Evolutionary conservation across 768 basidiomycete genomes (phyloP), one percentile per base, ranked within the genome.

Genomic region (Phylloporus sp.): DNA sequence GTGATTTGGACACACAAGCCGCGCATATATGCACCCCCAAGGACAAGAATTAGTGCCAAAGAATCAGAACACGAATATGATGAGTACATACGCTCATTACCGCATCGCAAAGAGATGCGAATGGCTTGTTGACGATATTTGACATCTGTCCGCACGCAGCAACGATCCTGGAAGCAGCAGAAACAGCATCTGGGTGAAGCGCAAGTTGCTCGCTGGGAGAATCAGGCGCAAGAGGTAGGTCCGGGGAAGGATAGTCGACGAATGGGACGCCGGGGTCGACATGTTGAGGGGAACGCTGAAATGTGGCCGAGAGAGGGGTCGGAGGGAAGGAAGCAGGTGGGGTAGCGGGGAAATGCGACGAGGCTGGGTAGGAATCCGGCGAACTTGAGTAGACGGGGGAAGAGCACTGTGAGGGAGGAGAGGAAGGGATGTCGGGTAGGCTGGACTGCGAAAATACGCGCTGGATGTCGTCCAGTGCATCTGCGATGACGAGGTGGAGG

Each of bases 51-150:
- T n/a, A 55, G 48, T 18, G 26, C 14, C 7, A 29, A 23, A 38
- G 18, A 15, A 26, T 20, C 14, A 40, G 27, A 32, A 20, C 28
- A 46, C 10, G 48, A 39, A 38, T 6, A 18, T 17, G 3, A 38
- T 26, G 38, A n/a, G 15, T 10, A 70, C 82, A 50, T 56, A 87
- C 86, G 32, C 74, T 77, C 81, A 86, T 84, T 14, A 72, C 65
- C 3, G 84, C 83, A 60, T 88, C 86, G 56, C 84, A 86, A 8
- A 89, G 67, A n/a, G 78, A 76, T 24, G 84, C 66, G 61, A 87
- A 86, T 23, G 86, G 84, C 5, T 69, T 67, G 56, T 86, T 83
- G 17, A 86, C 80, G 18, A 77, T 80, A 6, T 73, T 77, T 9
- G 76, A 69, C 47, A 89, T 66, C 58, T 88, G 86, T 4, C 80